phyloP scores from a whole-genome alignment of 169 alveolate genomes.

The Plasmodium inui region DNA sequence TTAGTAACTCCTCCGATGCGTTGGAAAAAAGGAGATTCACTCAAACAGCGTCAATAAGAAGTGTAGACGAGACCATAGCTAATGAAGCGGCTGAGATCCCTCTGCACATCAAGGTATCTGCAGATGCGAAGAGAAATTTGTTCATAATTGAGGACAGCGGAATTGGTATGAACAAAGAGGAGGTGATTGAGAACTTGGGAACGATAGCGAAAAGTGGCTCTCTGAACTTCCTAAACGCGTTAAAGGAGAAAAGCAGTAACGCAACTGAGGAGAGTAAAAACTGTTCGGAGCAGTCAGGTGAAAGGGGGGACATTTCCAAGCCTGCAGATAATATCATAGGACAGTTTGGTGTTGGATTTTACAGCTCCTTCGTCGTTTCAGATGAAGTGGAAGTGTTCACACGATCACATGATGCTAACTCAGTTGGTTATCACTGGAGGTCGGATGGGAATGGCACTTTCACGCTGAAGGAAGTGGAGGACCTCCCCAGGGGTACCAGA shows the following conservation, averaged over 20 bases:
- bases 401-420: slow-evolving; percentile 88
- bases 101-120: slow-evolving; percentile 86
- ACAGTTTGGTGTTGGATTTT: slow-evolving; percentile 94
- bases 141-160: slow-evolving; percentile 94
- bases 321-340: slow-evolving; percentile 89
- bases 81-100: neutral
- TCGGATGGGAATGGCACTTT: slow-evolving; percentile 85
- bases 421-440: slow-evolving; percentile 86
- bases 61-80: neutral
- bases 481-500: slow-evolving; percentile 92
- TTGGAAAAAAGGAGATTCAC: slow-evolving; percentile 96
- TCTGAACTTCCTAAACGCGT: slow-evolving; percentile 92
- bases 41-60: slow-evolving; percentile 76
- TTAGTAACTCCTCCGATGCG: slow-evolving; percentile 99
- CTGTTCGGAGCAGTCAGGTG: neutral
- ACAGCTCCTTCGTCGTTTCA: slow-evolving; percentile 93
- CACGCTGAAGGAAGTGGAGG: slow-evolving; percentile 79
- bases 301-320: neutral
- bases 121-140: slow-evolving; percentile 87
- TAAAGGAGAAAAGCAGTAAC: slow-evolving; percentile 36
- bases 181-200: slow-evolving; percentile 95
- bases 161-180: slow-evolving; percentile 96
- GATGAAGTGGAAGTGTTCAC: slow-evolving; percentile 91
- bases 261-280: slow-evolving; percentile 19
- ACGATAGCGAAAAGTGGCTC: slow-evolving; percentile 99